Evolutionary conservation across 2,329 filamentous ascomycete genomes (phyloP).

Genomic region (Diaporthe capsici): DNA sequence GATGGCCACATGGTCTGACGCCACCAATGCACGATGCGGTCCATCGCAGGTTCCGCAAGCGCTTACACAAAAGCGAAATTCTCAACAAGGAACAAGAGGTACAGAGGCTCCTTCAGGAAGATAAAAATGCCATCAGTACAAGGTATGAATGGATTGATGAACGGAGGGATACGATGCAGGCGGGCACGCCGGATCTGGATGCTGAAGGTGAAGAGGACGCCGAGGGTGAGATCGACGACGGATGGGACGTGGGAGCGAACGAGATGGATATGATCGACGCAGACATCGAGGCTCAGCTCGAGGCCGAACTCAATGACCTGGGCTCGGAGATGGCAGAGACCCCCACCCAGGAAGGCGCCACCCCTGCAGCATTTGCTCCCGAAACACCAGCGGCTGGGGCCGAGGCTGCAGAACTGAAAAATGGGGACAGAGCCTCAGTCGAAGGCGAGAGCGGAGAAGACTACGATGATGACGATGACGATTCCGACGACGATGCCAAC

Average conservation of each 20-base stretch:
- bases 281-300: slow-evolving; percentile 53
- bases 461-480: slow-evolving; percentile 66
- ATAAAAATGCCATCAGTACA: slow-evolving; percentile 72
- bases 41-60: slow-evolving; percentile 86
- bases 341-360: slow-evolving; percentile 59
- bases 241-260: slow-evolving; percentile 44
- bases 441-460: slow-evolving; percentile 59
- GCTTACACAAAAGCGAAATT: slow-evolving; percentile 82
- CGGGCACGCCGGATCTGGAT: slow-evolving; percentile 47
- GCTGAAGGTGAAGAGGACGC: slow-evolving; percentile 64
- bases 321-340: slow-evolving; percentile 62
- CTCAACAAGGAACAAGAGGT: slow-evolving; percentile 88
- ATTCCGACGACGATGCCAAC: slow-evolving; percentile 68
- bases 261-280: slow-evolving; percentile 52
- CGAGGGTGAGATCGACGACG: slow-evolving; percentile 54
- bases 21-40: slow-evolving; percentile 90
- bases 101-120: slow-evolving; percentile 78
- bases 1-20: slow-evolving; percentile 88
- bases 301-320: slow-evolving; percentile 60
- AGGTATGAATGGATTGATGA: slow-evolving; percentile 77
- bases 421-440: slow-evolving; percentile 56
- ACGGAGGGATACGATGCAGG: slow-evolving; percentile 46
- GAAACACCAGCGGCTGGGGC: slow-evolving; percentile 59
- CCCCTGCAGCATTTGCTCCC: slow-evolving; percentile 51
- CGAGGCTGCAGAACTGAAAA: slow-evolving; percentile 62